Percentiles rank a stretch among this genome's conserved stretches.
These are phyloP conservation scores for Tolypocladium tropicale DNA, from an alignment of 2,329 filamentous ascomycete species.

Conservation along the genomic window DNA sequence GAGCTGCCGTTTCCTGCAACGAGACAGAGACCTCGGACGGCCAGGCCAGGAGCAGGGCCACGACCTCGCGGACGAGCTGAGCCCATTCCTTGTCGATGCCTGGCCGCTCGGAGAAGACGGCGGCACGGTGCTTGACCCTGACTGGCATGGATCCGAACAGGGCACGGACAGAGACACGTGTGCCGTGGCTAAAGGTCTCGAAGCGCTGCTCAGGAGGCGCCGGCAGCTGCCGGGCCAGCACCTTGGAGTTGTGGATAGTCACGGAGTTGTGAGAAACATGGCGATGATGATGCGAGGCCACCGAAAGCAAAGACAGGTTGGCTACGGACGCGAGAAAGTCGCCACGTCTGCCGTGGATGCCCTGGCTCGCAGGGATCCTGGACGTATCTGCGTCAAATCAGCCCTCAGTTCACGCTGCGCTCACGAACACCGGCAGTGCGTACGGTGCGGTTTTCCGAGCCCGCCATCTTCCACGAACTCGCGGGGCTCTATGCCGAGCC, in stretches of 20 bases:
- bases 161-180: conserved; percentile 64
- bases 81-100: conserved; percentile 55
- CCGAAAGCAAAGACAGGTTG: conserved; percentile 62
- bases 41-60: conserved; percentile 64
- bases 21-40: conserved; percentile 43
- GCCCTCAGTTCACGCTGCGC: conserved; percentile 3
- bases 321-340: conserved; percentile 69
- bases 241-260: conserved; percentile 57
- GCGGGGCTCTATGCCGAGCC: conserved; percentile 58
- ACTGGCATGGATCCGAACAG: conserved; percentile 89
- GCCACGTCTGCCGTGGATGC: conserved; percentile 57
- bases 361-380: conserved; percentile 41
- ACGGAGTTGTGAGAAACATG: conserved; percentile 55
- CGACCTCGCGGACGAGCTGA: conserved; percentile 45
- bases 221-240: conserved; percentile 54
- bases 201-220: conserved; percentile 48
- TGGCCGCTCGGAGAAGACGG: conserved; percentile 38
- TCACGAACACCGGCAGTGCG: conserved; percentile 15
- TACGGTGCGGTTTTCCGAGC: conserved; percentile 64
- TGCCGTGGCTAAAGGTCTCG: conserved; percentile 53
- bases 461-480: conserved; percentile 67
- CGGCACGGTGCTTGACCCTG: conserved; percentile 67
- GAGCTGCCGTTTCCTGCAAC: conserved; percentile 38
- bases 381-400: conserved; percentile 56
- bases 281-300: conserved; percentile 60